Percentiles rank a stretch among this genome's conserved stretches.
Conservation (phyloP, 805 yeast genomes). For the Candida boidinii region DNA sequence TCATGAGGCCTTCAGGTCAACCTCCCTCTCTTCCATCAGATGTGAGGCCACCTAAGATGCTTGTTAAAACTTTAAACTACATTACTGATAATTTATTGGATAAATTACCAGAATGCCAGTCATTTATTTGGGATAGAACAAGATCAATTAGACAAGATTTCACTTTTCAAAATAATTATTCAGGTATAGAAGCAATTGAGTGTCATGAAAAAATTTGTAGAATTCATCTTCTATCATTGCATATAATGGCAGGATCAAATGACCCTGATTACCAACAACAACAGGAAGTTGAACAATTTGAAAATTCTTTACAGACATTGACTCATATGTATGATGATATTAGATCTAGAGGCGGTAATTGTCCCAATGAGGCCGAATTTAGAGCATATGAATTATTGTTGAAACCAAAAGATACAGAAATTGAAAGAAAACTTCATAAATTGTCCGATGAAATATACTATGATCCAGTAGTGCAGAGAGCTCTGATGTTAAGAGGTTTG, state of each 20-base stretch:
- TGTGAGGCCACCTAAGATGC: conserved; percentile 83
- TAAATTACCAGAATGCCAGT: conserved; percentile 73
- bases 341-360: conserved; percentile 54
- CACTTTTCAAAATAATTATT: conserved; percentile 88
- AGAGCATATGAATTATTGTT: conserved; percentile 79
- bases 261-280: conserved; percentile 76
- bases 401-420: conserved; percentile 76
- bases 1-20: conserved; percentile 96
- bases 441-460: conserved; percentile 51
- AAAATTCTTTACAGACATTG: conserved; percentile 81
- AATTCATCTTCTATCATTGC: conserved; percentile 74
- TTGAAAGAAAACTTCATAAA: conserved; percentile 65
- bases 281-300: conserved; percentile 91
- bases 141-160: conserved; percentile 95
- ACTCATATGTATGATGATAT: conserved; percentile 82
- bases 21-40: conserved; percentile 97
- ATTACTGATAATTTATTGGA: conserved; percentile 56
- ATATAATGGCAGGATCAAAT: conserved; percentile 70
- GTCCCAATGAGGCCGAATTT: conserved; percentile 88
- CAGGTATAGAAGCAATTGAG: conserved; percentile 88
- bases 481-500: conserved; percentile 60
- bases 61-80: conserved; percentile 61
- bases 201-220: conserved; percentile 90
- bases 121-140: conserved; percentile 95
- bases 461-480: conserved; percentile 55